Percentiles rank a stretch among this genome's conserved stretches.
Evolutionary conservation across 2,329 filamentous ascomycete species (phyloP).

Genomic region (Paecilomyces niveus): DNA sequence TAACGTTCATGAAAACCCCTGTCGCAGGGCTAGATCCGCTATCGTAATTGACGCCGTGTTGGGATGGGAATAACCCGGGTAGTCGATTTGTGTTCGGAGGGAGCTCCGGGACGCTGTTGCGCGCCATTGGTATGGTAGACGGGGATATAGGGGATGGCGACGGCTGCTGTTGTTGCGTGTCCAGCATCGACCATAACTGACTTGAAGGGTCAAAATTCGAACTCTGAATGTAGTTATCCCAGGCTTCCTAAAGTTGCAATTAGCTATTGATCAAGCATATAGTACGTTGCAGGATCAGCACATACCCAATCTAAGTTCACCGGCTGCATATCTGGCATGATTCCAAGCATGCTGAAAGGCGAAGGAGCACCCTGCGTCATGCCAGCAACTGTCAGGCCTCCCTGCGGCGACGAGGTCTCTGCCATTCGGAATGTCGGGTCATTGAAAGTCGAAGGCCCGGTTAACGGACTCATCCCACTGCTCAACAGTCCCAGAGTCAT

Average conservation of each 20-base stretch:
- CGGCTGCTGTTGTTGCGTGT: slow-evolving; percentile 19
- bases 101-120: slow-evolving; percentile 8
- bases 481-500: slow-evolving; percentile 66
- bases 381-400: slow-evolving; percentile 20
- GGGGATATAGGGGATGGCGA: slow-evolving; percentile 15
- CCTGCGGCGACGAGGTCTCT: slow-evolving; percentile 19
- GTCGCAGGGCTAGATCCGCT: slow-evolving; percentile 1
- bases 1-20: slow-evolving; percentile 1
- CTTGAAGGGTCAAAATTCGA: slow-evolving; percentile 38
- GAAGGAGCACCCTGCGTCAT: slow-evolving; percentile 39
- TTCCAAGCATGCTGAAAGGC: slow-evolving; percentile 51
- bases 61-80: slow-evolving; percentile 5
- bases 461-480: slow-evolving; percentile 51
- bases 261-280: slow-evolving; percentile 8
- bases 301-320: slow-evolving; percentile 58
- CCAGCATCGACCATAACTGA: slow-evolving; percentile 31
- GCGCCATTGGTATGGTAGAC: slow-evolving; percentile 11
- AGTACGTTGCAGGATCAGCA: slow-evolving; percentile 7
- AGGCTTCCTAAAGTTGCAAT: slow-evolving; percentile 50
- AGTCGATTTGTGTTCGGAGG: slow-evolving; percentile 3
- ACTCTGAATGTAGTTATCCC: slow-evolving; percentile 63
- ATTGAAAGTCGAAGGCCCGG: slow-evolving; percentile 20
- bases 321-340: slow-evolving; percentile 48
- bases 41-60: slow-evolving; percentile 5
- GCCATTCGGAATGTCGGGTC: slow-evolving; percentile 22